phyloP scores from a whole-genome alignment of 345 rosid species.

The Salix dunnii region DNA sequence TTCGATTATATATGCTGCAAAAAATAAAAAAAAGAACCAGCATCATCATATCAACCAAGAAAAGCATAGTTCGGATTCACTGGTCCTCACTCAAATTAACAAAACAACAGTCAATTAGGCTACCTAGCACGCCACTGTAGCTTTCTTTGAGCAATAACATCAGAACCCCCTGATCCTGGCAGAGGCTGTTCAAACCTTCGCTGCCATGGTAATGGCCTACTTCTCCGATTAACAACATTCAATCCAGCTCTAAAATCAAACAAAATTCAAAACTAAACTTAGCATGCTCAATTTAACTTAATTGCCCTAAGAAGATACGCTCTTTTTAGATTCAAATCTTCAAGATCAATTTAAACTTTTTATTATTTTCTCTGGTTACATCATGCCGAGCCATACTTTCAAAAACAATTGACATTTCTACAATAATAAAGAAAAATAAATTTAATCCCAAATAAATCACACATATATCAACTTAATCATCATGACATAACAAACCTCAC shows the following conservation, averaged over 20 bases:
- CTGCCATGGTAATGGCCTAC: slow-evolving; percentile 56
- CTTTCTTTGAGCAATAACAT: slow-evolving; percentile 47
- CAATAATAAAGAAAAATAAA: too few relatives aligned
- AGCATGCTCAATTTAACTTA: too few relatives aligned
- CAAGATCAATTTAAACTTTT: too few relatives aligned
- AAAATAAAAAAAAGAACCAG: background rate
- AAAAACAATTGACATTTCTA: too few relatives aligned
- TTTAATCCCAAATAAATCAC: too few relatives aligned
- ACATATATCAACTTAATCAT: background rate
- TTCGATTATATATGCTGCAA: slow-evolving; percentile 46
- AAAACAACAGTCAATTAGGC: background rate
- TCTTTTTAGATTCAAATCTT: too few relatives aligned
- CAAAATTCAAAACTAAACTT: background rate
- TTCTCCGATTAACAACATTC: slow-evolving; percentile 17
- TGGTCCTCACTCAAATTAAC: background rate
- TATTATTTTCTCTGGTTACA: too few relatives aligned
- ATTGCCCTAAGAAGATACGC: too few relatives aligned
- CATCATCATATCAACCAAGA: too few relatives aligned
- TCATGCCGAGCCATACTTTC: too few relatives aligned
- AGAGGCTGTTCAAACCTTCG: slow-evolving; percentile 51
- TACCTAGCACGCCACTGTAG: slow-evolving; percentile 81
- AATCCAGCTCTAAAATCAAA: slow-evolving; percentile 24
- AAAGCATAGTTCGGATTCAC: background rate
- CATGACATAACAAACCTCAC: slow-evolving; percentile 16
- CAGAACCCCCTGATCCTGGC: slow-evolving; percentile 44